Conservation (phyloP, 352 stramenopile genomes). For the Phytopythium helicoides region DNA sequence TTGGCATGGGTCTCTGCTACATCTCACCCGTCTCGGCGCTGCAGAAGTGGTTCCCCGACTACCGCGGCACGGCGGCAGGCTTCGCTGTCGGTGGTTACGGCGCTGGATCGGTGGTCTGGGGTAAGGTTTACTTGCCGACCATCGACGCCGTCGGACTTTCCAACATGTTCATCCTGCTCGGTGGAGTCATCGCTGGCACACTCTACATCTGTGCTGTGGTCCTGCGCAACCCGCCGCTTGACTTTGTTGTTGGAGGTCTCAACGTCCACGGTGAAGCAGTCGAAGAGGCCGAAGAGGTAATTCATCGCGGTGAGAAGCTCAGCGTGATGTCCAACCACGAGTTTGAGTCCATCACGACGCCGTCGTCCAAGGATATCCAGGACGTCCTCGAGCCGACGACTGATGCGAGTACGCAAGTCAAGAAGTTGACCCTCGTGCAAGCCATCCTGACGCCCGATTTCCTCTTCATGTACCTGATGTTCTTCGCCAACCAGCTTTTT, state of each 20-base stretch:
- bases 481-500: conserved; percentile 65
- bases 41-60: conserved; percentile 78
- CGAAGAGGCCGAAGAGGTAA: conserved; percentile 18
- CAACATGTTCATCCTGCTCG: conserved; percentile 49
- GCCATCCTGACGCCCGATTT: conserved; percentile 59
- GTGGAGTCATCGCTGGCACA: conserved; percentile 28
- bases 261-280: conserved; percentile 56
- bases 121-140: conserved; percentile 53
- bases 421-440: conserved; percentile 38
- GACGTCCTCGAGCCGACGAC: conserved; percentile 15
- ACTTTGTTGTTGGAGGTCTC: conserved; percentile 41
- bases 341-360: conserved; percentile 41
- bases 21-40: conserved; percentile 59
- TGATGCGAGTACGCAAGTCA: conserved; percentile 21
- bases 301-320: conserved; percentile 28
- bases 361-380: conserved; percentile 20
- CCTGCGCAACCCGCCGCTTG: conserved; percentile 40
- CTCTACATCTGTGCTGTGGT: conserved; percentile 47
- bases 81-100: conserved; percentile 64
- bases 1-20: conserved; percentile 67
- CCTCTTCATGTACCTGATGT: conserved; percentile 70
- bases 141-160: conserved; percentile 43
- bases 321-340: conserved; percentile 30
- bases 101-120: conserved; percentile 55
- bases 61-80: conserved; percentile 57